These are phyloP conservation scores for Trifolium repens DNA, from an alignment of 306 rosid genomes.

Conservation along the genomic window DNA sequence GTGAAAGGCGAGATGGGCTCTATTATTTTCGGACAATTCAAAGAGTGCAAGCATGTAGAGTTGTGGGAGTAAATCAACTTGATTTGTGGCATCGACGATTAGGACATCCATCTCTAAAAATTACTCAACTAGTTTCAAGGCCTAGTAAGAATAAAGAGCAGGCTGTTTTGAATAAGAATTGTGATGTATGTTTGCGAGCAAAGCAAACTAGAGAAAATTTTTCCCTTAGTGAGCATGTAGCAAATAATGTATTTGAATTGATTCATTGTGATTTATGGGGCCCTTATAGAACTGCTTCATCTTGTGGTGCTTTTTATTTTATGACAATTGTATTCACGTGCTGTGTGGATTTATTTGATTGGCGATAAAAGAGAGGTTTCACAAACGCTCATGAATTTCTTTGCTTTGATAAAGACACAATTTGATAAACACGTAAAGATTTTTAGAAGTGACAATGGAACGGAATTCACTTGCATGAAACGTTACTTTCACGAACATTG, in stretches of 20 bases:
- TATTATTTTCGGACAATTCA: neutral
- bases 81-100: neutral
- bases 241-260: neutral
- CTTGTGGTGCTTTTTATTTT: conserved; percentile 25
- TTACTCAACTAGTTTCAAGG: neutral
- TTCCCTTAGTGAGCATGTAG: neutral
- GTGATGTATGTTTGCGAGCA: neutral
- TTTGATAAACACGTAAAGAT: neutral
- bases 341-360: conserved; percentile 4
- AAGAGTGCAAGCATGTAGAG: neutral
- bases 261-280: conserved; percentile 1
- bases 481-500: conserved; percentile 3
- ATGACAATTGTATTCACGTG: neutral
- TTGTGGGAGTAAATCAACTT: neutral
- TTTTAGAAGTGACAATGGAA: neutral
- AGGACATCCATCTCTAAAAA: neutral
- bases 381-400: neutral
- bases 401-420: neutral
- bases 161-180: neutral
- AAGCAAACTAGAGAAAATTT: neutral
- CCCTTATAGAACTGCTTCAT: neutral
- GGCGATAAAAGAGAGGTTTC: conserved; percentile 1
- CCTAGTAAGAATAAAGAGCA: neutral
- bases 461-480: neutral
- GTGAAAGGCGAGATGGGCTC: neutral